Evolutionary conservation across 2,329 filamentous ascomycete genomes (phyloP).

Genomic region (Penicillium rolfsii): DNA sequence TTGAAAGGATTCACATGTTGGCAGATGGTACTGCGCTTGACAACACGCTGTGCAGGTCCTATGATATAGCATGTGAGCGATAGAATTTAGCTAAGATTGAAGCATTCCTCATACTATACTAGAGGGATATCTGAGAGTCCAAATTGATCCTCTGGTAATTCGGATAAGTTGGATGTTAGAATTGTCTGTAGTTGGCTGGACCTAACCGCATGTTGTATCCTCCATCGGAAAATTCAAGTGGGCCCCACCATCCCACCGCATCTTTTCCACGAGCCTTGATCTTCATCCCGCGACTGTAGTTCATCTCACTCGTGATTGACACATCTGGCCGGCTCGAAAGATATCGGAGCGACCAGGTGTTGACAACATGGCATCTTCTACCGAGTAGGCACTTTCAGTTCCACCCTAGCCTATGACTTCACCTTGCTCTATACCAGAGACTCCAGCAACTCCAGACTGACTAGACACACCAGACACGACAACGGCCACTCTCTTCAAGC

Average conservation of each 20-base stretch:
- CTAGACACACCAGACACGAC: constrained; percentile 1
- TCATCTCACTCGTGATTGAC: background rate
- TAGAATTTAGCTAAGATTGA: no score
- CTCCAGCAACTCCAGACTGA: background rate
- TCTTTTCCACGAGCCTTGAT: constrained; percentile 24
- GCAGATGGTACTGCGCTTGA: background rate
- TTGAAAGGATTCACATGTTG: background rate
- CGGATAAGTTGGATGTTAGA: background rate
- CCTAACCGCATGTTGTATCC: background rate
- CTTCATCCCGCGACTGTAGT: background rate
- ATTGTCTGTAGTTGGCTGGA: background rate
- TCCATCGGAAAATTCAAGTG: constrained; percentile 25
- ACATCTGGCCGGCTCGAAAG: no score
- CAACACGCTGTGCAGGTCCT: background rate
- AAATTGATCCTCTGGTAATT: no score
- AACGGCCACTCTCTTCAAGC: constrained; percentile 25
- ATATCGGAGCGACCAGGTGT: background rate
- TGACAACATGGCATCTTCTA: constrained; percentile 34
- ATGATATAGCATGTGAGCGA: no score
- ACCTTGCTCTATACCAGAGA: background rate
- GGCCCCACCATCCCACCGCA: constrained; percentile 29
- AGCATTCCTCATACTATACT: no score
- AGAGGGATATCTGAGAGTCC: no score
- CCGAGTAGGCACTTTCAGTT: constrained; percentile 28
- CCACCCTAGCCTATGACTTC: background rate